phyloP scores from a whole-genome alignment of 2,329 filamentous ascomycete species.

The Allantophomopsis lycopodina region DNA sequence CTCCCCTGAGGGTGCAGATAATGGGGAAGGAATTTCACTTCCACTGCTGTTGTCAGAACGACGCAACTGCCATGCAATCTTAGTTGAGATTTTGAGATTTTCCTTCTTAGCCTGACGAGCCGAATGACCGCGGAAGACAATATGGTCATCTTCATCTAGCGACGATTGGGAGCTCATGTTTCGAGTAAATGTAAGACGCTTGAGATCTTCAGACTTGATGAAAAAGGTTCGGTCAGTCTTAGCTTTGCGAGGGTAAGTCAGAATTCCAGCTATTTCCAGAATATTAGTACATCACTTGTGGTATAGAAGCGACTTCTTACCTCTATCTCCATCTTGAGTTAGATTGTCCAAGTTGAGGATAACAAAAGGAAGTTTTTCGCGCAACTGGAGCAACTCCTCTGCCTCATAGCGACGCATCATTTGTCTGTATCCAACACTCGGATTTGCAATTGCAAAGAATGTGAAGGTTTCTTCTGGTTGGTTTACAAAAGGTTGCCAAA shows the following conservation, averaged over 20 bases:
- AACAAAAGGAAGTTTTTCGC: constrained; percentile 10
- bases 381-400: constrained; percentile 13
- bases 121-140: background rate
- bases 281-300: constrained; percentile 7
- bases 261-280: too few relatives aligned
- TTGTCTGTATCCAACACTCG: background rate
- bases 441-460: background rate
- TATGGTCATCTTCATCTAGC: constrained; percentile 2
- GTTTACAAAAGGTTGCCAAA: too few relatives aligned
- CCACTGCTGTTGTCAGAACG: constrained; percentile 14
- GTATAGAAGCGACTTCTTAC: background rate
- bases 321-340: background rate
- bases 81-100: too few relatives aligned
- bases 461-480: too few relatives aligned
- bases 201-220: constrained; percentile 4
- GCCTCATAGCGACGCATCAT: constrained; percentile 9
- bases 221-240: too few relatives aligned
- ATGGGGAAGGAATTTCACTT: constrained; percentile 25
- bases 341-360: constrained; percentile 11
- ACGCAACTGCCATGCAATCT: constrained; percentile 13
- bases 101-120: background rate
- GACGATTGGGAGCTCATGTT: too few relatives aligned
- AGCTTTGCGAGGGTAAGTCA: too few relatives aligned
- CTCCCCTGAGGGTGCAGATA: constrained; percentile 37
- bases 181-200: too few relatives aligned